Conservation (phyloP, 2,329 filamentous ascomycete species). For the Colletotrichum scovillei region DNA sequence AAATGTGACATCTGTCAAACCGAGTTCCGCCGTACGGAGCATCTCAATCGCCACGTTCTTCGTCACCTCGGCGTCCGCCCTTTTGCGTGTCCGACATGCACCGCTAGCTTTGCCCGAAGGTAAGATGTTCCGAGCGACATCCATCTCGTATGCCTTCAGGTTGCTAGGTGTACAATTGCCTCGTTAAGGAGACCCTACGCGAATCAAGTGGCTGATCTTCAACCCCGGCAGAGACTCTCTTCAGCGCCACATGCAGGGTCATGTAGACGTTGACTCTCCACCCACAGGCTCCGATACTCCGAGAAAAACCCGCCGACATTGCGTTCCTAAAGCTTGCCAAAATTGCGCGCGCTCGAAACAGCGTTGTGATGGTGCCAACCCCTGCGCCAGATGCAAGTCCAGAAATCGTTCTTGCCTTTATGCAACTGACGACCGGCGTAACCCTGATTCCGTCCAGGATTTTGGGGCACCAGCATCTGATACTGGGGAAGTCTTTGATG, state of each 20-base stretch:
- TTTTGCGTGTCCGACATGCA: slow-evolving; percentile 3
- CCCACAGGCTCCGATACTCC: background rate
- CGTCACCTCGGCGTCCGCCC: slow-evolving; percentile 12
- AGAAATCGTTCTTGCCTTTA: background rate
- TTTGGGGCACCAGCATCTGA: background rate
- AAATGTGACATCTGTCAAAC: slow-evolving; percentile 14
- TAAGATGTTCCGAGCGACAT: background rate
- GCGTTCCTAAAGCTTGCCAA: background rate
- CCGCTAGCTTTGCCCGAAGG: slow-evolving; percentile 3
- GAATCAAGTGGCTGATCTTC: background rate
- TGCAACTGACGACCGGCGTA: background rate
- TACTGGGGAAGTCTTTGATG: too few relatives aligned
- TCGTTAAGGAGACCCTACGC: too few relatives aligned
- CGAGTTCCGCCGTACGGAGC: slow-evolving; percentile 19
- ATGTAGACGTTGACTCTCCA: background rate
- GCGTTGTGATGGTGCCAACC: background rate
- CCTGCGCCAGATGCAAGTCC: background rate
- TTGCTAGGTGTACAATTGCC: too few relatives aligned
- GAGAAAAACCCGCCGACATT: background rate
- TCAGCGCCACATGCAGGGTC: background rate
- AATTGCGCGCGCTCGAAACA: background rate
- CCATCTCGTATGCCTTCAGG: too few relatives aligned
- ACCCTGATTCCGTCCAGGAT: too few relatives aligned
- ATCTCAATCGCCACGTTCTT: slow-evolving; percentile 13
- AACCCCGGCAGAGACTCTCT: background rate